Percentiles rank a stretch among this genome's conserved stretches.
phyloP scores from a whole-genome alignment of 2,329 filamentous ascomycete species.

The Endothia cerciana region DNA sequence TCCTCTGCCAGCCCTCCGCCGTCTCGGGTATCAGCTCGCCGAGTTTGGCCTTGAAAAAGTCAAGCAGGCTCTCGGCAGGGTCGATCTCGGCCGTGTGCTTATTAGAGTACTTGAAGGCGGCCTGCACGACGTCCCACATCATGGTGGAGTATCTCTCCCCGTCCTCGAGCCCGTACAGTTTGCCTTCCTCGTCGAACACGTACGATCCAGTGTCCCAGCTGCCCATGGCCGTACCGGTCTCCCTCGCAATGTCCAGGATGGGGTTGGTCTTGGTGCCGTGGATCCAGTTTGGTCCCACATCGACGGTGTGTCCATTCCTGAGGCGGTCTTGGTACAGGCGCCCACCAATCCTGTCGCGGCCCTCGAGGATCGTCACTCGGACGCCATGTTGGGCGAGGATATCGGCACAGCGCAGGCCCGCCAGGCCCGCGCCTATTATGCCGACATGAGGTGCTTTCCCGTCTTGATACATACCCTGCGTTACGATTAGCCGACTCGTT shows the following conservation, averaged over 20 bases:
- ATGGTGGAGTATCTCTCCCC: conserved; percentile 53
- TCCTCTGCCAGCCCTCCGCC: conserved; percentile 44
- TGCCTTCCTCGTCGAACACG: conserved; percentile 61
- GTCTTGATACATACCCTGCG: conserved; percentile 17
- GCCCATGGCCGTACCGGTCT: conserved; percentile 57
- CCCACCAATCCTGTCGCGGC: conserved; percentile 67
- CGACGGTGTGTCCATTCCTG: conserved; percentile 53
- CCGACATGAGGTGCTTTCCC: conserved; percentile 57
- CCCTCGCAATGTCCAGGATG: conserved; percentile 66
- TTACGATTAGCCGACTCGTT: conserved; percentile 5
- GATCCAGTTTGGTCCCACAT: conserved; percentile 78
- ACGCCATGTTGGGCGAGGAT: conserved; percentile 67
- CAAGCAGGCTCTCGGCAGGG: conserved; percentile 51
- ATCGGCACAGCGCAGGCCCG: conserved; percentile 73
- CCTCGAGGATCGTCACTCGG: conserved; percentile 71
- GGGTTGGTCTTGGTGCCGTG: conserved; percentile 74
- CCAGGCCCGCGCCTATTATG: conserved; percentile 71
- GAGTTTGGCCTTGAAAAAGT: conserved; percentile 56
- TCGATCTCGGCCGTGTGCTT: conserved; percentile 54
- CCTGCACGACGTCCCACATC: conserved; percentile 70
- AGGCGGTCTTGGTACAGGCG: conserved; percentile 59
- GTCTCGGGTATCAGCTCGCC: conserved; percentile 50
- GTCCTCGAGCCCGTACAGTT: conserved; percentile 50
- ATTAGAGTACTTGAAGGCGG: conserved; percentile 70
- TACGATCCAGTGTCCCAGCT: conserved; percentile 57